Evolutionary conservation across 2,329 filamentous ascomycete genomes (phyloP), one percentile per base, ranked within the genome.

Genomic region (Calycina marina): DNA sequence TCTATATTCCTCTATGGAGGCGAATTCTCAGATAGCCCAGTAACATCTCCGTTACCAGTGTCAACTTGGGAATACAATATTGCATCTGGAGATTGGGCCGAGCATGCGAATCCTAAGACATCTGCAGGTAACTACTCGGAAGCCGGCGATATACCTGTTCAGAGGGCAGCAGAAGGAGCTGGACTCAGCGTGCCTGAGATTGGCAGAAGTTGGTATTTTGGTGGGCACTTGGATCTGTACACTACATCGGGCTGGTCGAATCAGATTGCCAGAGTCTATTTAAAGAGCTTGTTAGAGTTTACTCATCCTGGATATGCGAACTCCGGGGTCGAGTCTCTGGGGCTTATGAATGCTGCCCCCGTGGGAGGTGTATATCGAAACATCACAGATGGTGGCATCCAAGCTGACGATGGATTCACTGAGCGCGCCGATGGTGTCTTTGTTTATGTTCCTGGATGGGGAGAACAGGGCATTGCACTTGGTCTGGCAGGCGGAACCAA

Each of bases 201-300:
- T 1, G 78, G 78, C 0, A 56, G 77, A 28, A 81, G 76, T 18
- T 86, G 73, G 62, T 86, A 83, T 51, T 86, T 86, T 54, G 80
- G 78, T 15, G 80, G 80, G 0, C 80, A 85, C 52, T 57, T 81
- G 4, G 79, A 86, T 50, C 50, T 55, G 47, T 57, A 56, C 8
- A 70, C 66, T 0, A 51, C 63, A 0, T 55, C 51, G 1, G 77
- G 72, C 9, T 85, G 80, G 80, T 73, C 72, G n/a, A 66, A 68
- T 31, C 63, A 70, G 32, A 61, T 71, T 14, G 55, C 60, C 0
- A 62, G 78, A 4, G 60, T 83, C 1, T 86, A 85, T 49, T 56
- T 86, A 26, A 82, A 76, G 55, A 81, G 74, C 28, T 57, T 86
- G 17, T 58, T 84, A 10, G 79, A 86, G 47, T 86, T 77, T 46